phyloP scores from a whole-genome alignment of 805 yeast genomes.

The Yarrowia hollandica region DNA sequence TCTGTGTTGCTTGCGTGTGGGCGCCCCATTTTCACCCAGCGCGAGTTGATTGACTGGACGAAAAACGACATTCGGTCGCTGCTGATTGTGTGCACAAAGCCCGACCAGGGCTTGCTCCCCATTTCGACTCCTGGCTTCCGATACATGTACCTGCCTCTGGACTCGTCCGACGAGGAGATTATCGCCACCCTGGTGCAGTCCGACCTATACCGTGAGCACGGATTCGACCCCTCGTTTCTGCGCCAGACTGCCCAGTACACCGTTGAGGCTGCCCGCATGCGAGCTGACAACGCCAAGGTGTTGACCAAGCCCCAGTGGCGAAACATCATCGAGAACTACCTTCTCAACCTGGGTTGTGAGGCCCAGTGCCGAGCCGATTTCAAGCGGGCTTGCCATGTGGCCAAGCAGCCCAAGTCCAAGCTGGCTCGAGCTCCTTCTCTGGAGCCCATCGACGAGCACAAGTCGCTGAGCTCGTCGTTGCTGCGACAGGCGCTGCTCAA shows the following conservation, averaged over 20 bases:
- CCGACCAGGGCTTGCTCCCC: constrained; percentile 37
- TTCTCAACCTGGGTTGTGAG: constrained; percentile 37
- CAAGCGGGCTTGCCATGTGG: constrained; percentile 47
- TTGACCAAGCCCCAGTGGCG: constrained; percentile 67
- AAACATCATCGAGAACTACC: constrained; percentile 67
- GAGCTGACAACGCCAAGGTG: constrained; percentile 30
- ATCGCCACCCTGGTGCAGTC: constrained; percentile 53
- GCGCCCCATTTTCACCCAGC: constrained; percentile 61
- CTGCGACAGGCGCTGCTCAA: constrained; percentile 42
- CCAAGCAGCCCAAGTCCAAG: constrained; percentile 21
- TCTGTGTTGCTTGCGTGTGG: constrained; percentile 41
- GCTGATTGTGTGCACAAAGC: constrained; percentile 47
- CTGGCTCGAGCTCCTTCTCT: constrained; percentile 15
- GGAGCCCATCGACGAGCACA: constrained; percentile 27
- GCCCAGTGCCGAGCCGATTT: constrained; percentile 66
- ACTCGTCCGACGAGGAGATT: constrained; percentile 51
- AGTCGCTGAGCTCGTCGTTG: constrained; percentile 34
- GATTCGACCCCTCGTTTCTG: constrained; percentile 55
- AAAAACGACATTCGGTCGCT: constrained; percentile 67
- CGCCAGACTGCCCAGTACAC: constrained; percentile 63
- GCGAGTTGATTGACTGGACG: constrained; percentile 69
- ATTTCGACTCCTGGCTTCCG: constrained; percentile 42
- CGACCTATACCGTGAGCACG: constrained; percentile 67
- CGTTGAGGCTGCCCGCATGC: constrained; percentile 50
- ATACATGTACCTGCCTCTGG: constrained; percentile 54